Evolutionary conservation across 345 rosid genomes (phyloP), one percentile per base, ranked within the genome.

Genomic region (Cardiospermum halicacabum): DNA sequence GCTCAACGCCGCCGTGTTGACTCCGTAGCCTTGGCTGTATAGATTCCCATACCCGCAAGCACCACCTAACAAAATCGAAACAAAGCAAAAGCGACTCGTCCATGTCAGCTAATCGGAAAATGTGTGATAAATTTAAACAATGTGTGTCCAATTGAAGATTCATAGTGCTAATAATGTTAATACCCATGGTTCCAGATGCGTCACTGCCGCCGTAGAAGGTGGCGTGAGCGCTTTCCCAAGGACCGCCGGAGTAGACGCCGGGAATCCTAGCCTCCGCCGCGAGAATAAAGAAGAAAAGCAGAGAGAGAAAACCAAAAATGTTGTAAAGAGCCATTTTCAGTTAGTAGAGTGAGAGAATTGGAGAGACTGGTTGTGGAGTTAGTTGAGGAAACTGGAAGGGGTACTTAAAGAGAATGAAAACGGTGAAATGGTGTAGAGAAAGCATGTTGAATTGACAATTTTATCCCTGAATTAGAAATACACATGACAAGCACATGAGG

Each of bases 31-130:
- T 63, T 89, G 95, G 81, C 97, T 87, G 80, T 94, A 94, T 53
- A 94, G 74, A 64, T 94, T 91, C 22, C 99, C 99, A 42, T 87
- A 94, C 21, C 99, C 99, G 71, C 99, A 94, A 12, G 99, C 99
- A 26, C 99, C 99, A 1, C 96, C 99, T 94, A 66, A n/a, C n/a
- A n/a, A n/a, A n/a, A n/a, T n/a, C 42, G 51, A 7, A 18, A 31
- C 4, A 19, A 36, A 1, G 3, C 7, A 53, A 2, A 0, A 1
- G 5, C 1, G 6, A 26, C 42, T 11, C 31, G 7, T n/a, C n/a
- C n/a, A n/a, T n/a, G n/a, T n/a, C n/a, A n/a, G n/a, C n/a, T n/a
- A n/a, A n/a, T n/a, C n/a, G n/a, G n/a, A n/a, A n/a, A n/a, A n/a
- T n/a, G n/a, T n/a, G n/a, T n/a, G n/a, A n/a, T n/a, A n/a, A n/a